phyloP scores from a whole-genome alignment of 176 grass and related monocot genomes.

The Phoenix roebelenii region DNA sequence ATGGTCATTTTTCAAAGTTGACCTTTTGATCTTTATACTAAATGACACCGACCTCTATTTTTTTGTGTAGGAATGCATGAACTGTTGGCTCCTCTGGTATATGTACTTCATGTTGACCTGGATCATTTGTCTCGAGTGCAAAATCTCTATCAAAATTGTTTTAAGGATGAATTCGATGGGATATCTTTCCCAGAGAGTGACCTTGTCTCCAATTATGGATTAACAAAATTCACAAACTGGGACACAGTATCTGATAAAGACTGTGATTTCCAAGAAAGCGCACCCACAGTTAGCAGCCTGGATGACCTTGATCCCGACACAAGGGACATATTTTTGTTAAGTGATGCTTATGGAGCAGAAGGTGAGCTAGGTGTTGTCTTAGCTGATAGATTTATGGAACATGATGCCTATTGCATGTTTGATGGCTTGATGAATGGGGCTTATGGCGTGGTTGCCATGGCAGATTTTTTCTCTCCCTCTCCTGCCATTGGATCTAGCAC shows the following conservation, averaged over 20 bases:
- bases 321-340: conserved; percentile 73
- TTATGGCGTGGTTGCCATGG: conserved; percentile 50
- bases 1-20: too few species aligned
- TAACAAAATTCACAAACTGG: conserved; percentile 27
- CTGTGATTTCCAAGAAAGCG: conserved; percentile 23
- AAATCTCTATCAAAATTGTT: conserved; percentile 69
- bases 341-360: conserved; percentile 93
- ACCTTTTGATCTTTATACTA: too few species aligned
- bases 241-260: conserved; percentile 21
- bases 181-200: conserved; percentile 49
- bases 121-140: conserved; percentile 57
- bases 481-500: conserved; percentile 36
- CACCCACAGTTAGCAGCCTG: conserved; percentile 39
- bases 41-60: neutral
- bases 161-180: conserved; percentile 74
- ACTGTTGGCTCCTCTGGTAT: conserved; percentile 82
- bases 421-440: conserved; percentile 81
- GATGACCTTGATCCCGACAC: conserved; percentile 59
- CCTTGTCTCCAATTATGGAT: conserved; percentile 55
- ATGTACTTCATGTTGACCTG: conserved; percentile 83
- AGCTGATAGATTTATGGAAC: conserved; percentile 95
- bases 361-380: conserved; percentile 86
- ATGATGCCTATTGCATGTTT: conserved; percentile 95
- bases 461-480: conserved; percentile 66
- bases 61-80: conserved; percentile 84